A percentile compares a stretch with the other conserved stretches of the same genome.
Conservation (phyloP, 768 basidiomycete genomes). For the Melanogaster broomeanus region DNA sequence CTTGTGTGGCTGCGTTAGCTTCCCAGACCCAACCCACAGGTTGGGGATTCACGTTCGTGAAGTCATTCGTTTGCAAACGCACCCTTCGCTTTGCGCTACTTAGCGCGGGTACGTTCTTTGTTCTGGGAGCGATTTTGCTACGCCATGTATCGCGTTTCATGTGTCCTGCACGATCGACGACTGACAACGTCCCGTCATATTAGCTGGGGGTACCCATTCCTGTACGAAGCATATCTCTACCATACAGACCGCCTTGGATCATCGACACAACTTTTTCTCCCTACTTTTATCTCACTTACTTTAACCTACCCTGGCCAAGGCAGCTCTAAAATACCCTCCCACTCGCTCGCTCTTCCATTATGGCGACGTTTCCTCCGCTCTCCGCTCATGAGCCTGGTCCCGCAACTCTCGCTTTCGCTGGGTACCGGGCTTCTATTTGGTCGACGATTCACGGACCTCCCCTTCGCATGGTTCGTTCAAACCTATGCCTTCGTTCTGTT, state of each 20-base stretch:
- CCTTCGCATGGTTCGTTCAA: constrained; percentile 90
- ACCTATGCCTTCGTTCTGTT: constrained; percentile 91
- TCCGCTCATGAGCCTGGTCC: constrained; percentile 78
- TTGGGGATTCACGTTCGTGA: constrained; percentile 30
- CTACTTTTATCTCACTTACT: constrained; percentile 95
- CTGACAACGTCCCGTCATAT: constrained; percentile 1
- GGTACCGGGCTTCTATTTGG: constrained; percentile 77
- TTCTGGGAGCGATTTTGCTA: constrained; percentile 69
- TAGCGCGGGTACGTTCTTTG: constrained; percentile 67
- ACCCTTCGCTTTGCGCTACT: constrained; percentile 67
- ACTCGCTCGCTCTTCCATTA: constrained; percentile 22
- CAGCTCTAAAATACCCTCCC: constrained; percentile 12
- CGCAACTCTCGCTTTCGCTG: constrained; percentile 75
- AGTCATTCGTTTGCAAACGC: constrained; percentile 46
- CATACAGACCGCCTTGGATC: constrained; percentile 89
- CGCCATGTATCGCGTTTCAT: constrained; percentile 59
- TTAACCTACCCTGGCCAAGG: constrained; percentile 65
- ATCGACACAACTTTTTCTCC: constrained; percentile 98
- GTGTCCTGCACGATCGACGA: not conserved
- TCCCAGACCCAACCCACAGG: constrained; percentile 18
- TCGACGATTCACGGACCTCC: constrained; percentile 54
- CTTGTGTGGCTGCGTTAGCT: constrained; percentile 49
- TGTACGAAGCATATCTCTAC: constrained; percentile 91
- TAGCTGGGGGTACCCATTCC: constrained; percentile 94
- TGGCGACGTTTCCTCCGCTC: constrained; percentile 58